Conservation (phyloP, 1,284 basidiomycete genomes). For the Trichosporon sp. region DNA sequence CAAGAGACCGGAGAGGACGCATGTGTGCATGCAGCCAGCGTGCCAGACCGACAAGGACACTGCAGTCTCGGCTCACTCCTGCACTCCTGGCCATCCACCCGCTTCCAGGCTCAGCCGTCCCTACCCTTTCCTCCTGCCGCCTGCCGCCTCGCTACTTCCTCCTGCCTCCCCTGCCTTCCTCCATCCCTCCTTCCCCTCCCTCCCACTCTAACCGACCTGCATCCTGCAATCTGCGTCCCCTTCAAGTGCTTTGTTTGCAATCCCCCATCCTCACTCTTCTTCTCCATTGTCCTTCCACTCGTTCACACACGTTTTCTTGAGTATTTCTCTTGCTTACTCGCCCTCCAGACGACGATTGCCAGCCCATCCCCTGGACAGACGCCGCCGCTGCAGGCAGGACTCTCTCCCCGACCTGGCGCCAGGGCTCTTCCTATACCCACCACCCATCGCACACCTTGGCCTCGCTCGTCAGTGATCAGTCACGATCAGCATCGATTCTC, state of each 20-base stretch:
- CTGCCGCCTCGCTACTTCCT: not conserved
- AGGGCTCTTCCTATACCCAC: not conserved
- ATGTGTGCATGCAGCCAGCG: no score
- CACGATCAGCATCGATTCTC: constrained; percentile 24
- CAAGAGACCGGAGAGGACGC: no score
- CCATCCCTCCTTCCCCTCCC: not conserved
- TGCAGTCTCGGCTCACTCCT: not conserved
- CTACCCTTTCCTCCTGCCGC: not conserved
- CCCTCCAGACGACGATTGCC: constrained; percentile 14
- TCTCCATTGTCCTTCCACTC: not conserved
- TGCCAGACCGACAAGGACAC: not conserved
- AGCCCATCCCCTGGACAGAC: constrained; percentile 19
- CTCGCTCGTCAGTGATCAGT: constrained; percentile 14
- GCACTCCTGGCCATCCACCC: not conserved
- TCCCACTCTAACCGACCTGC: not conserved
- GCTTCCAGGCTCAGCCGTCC: constrained; percentile 1
- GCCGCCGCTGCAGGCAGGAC: not conserved
- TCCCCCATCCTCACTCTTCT: not conserved
- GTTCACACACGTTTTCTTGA: not conserved
- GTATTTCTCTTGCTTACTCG: constrained; percentile 4
- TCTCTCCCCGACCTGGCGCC: constrained; percentile 15
- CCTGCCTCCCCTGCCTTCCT: not conserved
- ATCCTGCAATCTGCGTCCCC: not conserved
- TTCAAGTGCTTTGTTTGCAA: not conserved
- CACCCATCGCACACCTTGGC: constrained; percentile 18